Conservation (phyloP, 2,329 filamentous ascomycete species). For the Mariannaea elegans region DNA sequence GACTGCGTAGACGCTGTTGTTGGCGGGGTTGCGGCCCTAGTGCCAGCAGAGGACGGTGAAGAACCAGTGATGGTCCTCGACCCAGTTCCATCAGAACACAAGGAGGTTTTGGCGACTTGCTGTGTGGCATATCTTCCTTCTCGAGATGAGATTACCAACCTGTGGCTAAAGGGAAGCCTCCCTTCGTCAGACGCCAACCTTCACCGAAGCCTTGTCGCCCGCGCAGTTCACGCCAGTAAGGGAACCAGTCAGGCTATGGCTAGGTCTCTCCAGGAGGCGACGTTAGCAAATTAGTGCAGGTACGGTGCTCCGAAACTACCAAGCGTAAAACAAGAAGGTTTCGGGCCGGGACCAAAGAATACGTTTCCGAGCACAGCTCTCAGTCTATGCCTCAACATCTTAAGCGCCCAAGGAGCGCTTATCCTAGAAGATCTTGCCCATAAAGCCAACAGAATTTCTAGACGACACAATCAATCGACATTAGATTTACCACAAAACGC, state of each 20-base stretch:
- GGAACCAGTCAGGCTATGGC: slow-evolving; percentile 45
- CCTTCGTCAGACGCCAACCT: slow-evolving; percentile 49
- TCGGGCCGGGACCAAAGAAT: no score
- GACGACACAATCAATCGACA: no score
- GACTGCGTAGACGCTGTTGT: slow-evolving; percentile 92
- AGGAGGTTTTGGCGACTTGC: slow-evolving; percentile 80
- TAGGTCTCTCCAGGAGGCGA: slow-evolving; percentile 49
- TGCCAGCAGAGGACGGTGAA: slow-evolving; percentile 52
- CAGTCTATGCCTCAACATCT: no score
- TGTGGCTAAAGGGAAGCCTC: slow-evolving; percentile 86
- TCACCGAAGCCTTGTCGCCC: slow-evolving; percentile 48
- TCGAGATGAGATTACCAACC: slow-evolving; percentile 89
- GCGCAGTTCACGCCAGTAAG: slow-evolving; percentile 53
- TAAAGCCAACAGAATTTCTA: no score
- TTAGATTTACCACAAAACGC: no score
- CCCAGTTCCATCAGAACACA: slow-evolving; percentile 82
- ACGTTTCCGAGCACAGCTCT: not conserved
- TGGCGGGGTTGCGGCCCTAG: slow-evolving; percentile 87
- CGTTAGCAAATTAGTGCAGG: slow-evolving; percentile 30
- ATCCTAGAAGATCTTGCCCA: no score
- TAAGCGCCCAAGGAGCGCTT: no score
- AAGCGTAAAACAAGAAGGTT: not conserved
- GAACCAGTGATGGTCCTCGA: slow-evolving; percentile 73
- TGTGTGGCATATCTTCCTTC: slow-evolving; percentile 89
- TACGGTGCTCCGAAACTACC: not conserved